Evolutionary conservation across 2,329 filamentous ascomycete genomes (phyloP), one percentile per base, ranked within the genome.

Genomic region (Thielaviopsis euricoi): DNA sequence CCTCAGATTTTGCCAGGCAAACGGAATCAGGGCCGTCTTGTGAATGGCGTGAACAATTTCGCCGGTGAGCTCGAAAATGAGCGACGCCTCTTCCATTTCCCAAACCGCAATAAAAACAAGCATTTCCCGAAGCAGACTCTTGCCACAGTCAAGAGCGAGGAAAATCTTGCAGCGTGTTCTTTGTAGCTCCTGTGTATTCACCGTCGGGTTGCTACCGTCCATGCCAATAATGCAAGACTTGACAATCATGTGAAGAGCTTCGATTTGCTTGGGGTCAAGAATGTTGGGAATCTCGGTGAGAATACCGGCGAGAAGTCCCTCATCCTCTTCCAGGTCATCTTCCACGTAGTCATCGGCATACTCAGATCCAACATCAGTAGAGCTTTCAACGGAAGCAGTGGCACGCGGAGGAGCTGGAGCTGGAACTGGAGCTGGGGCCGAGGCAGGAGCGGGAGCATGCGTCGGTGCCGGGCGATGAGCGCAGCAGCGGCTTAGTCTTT

Each of bases 71-170:
- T 95, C 91, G 74, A 95, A 96, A 66, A 96, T 95, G 43, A 95
- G 81, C 61, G 94, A 89, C 61, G 91, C 85, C 68, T 97, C 90
- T 48, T 89, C 86, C 65, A 96, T 83, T 67, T 96, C 91, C 91
- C 91, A 97, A 9, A 95, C 90, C 5, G 91, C 91, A 62, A 96
- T 95, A 68, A 96, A 96, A 60, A 97, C 94, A 50, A 97, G 76
- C 65, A 97, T 80, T 69, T 97, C 91, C 58, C 91, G 79, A 1
- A 97, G 75, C 3, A 97, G 75, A 66, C 94, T 95, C 64, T 90
- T 84, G 2, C 91, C 91, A 62, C 89, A 94, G 66, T 95, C 89
- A 61, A 95, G 81, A 0, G 89, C 89, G 49, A 97, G 75, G 54
- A 97, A 80, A 66, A 96, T 86, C 66, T 94, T 87, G 65, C 90